These are phyloP conservation scores for Hordeum vulgare DNA, from an alignment of 176 grass and related monocot genomes.

Conservation along the genomic window MorexV3_pseudomolecules_assembly NC_058521.1:160226612-160227111, in stretches of 20 bases:
- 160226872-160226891: constrained; percentile 27
- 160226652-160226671: constrained; percentile 33
- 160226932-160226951: constrained; percentile 47
- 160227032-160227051: neutral
- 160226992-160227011: neutral
- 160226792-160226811: constrained; percentile 27
- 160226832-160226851: neutral
- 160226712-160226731: neutral
- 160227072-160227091: neutral
- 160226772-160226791: constrained; percentile 43
- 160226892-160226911: constrained; percentile 34
- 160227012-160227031: neutral
- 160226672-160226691: constrained; percentile 22
- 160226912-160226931: constrained; percentile 29
- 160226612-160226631: constrained; percentile 41
- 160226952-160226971: constrained; percentile 33
- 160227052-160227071: neutral
- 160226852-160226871: neutral
- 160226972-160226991: constrained; percentile 8
- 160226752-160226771: constrained; percentile 43
- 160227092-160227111: neutral
- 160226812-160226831: constrained; percentile 37
- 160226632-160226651: constrained; percentile 18
- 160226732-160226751: constrained; percentile 37
- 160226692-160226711: constrained; percentile 30